phyloP scores from a whole-genome alignment of 106 monocot genomes.

The Dioscorea dumetorum region DNA sequence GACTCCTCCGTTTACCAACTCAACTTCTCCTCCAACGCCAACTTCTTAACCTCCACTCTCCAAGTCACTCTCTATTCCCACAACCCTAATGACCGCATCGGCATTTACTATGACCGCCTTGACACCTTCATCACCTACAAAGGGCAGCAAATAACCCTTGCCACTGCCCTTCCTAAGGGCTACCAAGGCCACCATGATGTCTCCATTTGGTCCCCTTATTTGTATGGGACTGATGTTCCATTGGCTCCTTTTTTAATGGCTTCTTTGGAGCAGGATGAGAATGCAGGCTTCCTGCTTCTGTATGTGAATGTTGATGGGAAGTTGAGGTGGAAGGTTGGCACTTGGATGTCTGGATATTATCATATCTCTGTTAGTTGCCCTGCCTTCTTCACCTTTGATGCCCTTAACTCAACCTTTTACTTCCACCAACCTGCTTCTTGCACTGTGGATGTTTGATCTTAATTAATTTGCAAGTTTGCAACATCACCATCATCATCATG shows the following conservation, averaged over 20 bases:
- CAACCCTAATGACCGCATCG: slow-evolving; percentile 55
- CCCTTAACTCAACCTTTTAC: background rate
- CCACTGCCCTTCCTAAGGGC: slow-evolving; percentile 12
- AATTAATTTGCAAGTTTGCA: too few relatives aligned
- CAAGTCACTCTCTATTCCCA: slow-evolving; percentile 29
- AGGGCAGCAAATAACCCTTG: slow-evolving; percentile 35
- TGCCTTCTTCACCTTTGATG: slow-evolving; percentile 19
- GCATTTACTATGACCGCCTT: slow-evolving; percentile 55
- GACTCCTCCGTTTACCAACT: slow-evolving; percentile 35
- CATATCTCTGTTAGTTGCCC: slow-evolving; percentile 38
- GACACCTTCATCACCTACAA: slow-evolving; percentile 45
- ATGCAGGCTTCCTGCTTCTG: slow-evolving; percentile 6
- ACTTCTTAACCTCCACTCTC: slow-evolving; percentile 21
- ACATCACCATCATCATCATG: too few relatives aligned
- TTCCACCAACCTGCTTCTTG: slow-evolving; percentile 31
- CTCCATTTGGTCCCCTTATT: slow-evolving; percentile 42
- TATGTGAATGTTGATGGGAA: slow-evolving; percentile 3
- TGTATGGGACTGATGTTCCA: slow-evolving; percentile 24
- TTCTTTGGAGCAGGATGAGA: slow-evolving; percentile 20
- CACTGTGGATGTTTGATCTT: slow-evolving; percentile 31
- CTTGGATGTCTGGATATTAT: slow-evolving; percentile 11
- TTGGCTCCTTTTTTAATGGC: slow-evolving; percentile 32
- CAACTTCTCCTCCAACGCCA: slow-evolving; percentile 9
- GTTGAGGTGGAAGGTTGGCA: slow-evolving; percentile 9
- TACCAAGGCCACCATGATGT: slow-evolving; percentile 60